Percentiles rank a stretch among this genome's conserved stretches.
Evolutionary conservation across 83 land plant genomes (phyloP).

Genomic region (Picea engelmannii): DNA sequence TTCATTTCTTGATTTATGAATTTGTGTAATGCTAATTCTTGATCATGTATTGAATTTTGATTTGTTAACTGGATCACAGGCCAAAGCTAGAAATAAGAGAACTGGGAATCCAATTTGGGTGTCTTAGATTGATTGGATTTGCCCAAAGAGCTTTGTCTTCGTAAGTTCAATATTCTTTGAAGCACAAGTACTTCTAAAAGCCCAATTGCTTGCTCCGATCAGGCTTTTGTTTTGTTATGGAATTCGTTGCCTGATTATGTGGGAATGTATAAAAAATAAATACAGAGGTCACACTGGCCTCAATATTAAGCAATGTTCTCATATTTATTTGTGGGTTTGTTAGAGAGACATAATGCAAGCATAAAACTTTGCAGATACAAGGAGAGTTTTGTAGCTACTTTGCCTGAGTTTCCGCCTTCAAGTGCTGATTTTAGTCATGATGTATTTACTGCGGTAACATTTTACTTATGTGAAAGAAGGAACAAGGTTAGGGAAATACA

Average conservation of each 20-base stretch:
- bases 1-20: background rate
- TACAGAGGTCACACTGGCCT: too few relatives aligned
- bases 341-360: too few relatives aligned
- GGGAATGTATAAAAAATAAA: too few relatives aligned
- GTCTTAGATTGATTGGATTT: constrained; percentile 74
- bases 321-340: too few relatives aligned
- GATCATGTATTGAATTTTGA: background rate
- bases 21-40: background rate
- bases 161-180: constrained; percentile 48
- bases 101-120: constrained; percentile 84
- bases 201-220: background rate
- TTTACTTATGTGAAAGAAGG: constrained; percentile 82
- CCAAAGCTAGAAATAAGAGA: constrained; percentile 71
- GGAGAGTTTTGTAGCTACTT: constrained; percentile 73
- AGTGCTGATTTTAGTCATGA: constrained; percentile 84
- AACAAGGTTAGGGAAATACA: constrained; percentile 58
- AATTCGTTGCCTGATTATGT: too few relatives aligned
- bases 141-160: constrained; percentile 61
- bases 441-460: constrained; percentile 87
- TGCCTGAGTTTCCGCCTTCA: constrained; percentile 72
- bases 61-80: constrained; percentile 33
- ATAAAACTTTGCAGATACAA: constrained; percentile 57
- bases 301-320: too few relatives aligned
- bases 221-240: background rate
- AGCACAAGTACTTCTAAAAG: background rate